Evolutionary conservation across 352 stramenopile genomes (phyloP).

Genomic region (Sclerospora graminicola): DNA sequence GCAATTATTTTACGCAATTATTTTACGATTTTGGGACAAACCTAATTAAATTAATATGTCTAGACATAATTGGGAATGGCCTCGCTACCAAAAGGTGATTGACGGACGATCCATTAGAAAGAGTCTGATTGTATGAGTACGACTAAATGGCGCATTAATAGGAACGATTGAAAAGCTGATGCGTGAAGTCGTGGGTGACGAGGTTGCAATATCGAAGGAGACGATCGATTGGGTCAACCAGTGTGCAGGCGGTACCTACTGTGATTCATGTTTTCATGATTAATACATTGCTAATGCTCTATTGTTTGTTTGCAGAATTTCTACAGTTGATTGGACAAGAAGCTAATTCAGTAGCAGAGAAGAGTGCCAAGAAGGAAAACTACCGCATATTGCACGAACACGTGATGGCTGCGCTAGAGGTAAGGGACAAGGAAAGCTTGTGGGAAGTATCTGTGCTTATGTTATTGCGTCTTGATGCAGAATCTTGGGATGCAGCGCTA

Average conservation of each 20-base stretch:
- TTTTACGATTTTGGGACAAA: not conserved
- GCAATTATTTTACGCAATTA: too few relatives aligned
- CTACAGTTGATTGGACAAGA: slow-evolving; percentile 31
- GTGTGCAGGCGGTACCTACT: slow-evolving; percentile 30
- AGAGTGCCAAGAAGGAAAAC: slow-evolving; percentile 43
- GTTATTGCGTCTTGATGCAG: slow-evolving; percentile 7
- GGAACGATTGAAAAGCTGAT: slow-evolving; percentile 31
- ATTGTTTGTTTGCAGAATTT: slow-evolving; percentile 31
- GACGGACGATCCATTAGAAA: too few relatives aligned
- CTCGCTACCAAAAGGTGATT: slow-evolving; percentile 12
- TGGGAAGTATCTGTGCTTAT: not conserved
- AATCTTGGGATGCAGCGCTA: slow-evolving; percentile 30
- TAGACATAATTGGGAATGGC: not conserved
- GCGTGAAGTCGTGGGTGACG: slow-evolving; percentile 39
- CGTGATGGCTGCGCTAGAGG: slow-evolving; percentile 43
- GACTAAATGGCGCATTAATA: not conserved
- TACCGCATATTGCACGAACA: slow-evolving; percentile 59
- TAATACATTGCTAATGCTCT: too few relatives aligned
- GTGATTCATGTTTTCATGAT: too few relatives aligned
- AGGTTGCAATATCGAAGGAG: slow-evolving; percentile 50
- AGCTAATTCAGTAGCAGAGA: slow-evolving; percentile 43
- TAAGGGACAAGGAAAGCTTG: slow-evolving; percentile 1
- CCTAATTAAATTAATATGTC: not conserved
- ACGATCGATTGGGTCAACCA: slow-evolving; percentile 58
- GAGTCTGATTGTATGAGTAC: not conserved